Percentiles rank a stretch among this genome's conserved stretches.
These are phyloP conservation scores for Triangularia setosa DNA, from an alignment of 2,329 filamentous ascomycete species.

Conservation along the genomic window DNA sequence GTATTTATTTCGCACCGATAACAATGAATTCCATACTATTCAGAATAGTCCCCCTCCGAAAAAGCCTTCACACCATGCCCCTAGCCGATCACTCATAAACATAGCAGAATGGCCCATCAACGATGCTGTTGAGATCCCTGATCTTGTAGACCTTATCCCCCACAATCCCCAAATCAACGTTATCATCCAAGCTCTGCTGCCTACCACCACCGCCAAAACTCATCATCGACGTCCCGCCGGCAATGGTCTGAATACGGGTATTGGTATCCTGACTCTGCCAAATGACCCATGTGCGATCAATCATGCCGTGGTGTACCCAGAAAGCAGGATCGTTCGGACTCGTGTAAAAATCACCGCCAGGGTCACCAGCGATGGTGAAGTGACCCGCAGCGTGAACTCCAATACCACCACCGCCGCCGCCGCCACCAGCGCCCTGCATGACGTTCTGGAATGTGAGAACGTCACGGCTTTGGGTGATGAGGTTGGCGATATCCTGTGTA, in stretches of 20 bases:
- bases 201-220: conserved; percentile 17
- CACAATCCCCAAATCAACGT: conserved; percentile 27
- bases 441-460: conserved; percentile 42
- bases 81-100: conserved; percentile 24
- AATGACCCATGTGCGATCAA: conserved; percentile 31
- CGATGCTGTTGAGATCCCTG: conserved; percentile 24
- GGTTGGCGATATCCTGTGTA: conserved; percentile 31
- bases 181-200: conserved; percentile 27
- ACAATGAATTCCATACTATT: neutral
- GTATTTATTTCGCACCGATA: neutral
- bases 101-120: conserved; percentile 29
- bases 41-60: neutral
- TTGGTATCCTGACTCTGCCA: conserved; percentile 32
- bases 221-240: conserved; percentile 31
- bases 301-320: conserved; percentile 31
- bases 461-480: conserved; percentile 36
- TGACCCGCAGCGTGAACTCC: conserved; percentile 33
- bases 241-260: conserved; percentile 26
- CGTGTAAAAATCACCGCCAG: conserved; percentile 38
- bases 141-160: conserved; percentile 25
- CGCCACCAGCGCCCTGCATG: conserved; percentile 37
- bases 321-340: conserved; percentile 35
- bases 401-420: conserved; percentile 23
- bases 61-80: neutral
- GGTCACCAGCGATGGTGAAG: conserved; percentile 38